Evolutionary conservation across 2,329 filamentous ascomycete genomes (phyloP).

Genomic region (Sporothrix inflata): DNA sequence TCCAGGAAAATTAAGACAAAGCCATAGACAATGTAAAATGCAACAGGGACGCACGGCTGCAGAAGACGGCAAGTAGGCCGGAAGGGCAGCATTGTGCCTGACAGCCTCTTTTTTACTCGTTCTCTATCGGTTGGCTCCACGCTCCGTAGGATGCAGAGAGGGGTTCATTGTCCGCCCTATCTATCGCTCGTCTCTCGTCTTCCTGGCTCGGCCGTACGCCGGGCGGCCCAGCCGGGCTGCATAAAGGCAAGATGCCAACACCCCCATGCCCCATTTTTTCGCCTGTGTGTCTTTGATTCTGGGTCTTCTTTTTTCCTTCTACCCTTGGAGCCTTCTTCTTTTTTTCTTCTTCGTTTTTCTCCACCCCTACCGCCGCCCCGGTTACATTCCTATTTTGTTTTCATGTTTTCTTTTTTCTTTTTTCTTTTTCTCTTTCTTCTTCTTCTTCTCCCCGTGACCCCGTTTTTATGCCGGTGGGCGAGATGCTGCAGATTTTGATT

Average conservation of each 20-base stretch:
- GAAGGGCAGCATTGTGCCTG: neutral
- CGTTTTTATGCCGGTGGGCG: neutral
- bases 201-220: constrained; percentile 6
- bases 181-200: neutral
- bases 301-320: neutral
- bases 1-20: neutral
- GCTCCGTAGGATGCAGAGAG: neutral
- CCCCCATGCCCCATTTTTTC: neutral
- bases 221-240: neutral
- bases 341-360: neutral
- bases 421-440: neutral
- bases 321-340: neutral
- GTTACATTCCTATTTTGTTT: neutral
- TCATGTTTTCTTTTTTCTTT: neutral
- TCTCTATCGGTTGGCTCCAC: neutral
- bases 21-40: no score
- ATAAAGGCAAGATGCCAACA: neutral
- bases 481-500: neutral
- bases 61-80: neutral
- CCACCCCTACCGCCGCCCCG: neutral
- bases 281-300: neutral
- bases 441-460: neutral
- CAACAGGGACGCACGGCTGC: neutral
- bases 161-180: neutral
- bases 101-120: neutral